A percentile compares a stretch with the other conserved stretches of the same genome.
phyloP scores from a whole-genome alignment of 23 red algal genomes.

The Agarophyton chilense region DNA sequence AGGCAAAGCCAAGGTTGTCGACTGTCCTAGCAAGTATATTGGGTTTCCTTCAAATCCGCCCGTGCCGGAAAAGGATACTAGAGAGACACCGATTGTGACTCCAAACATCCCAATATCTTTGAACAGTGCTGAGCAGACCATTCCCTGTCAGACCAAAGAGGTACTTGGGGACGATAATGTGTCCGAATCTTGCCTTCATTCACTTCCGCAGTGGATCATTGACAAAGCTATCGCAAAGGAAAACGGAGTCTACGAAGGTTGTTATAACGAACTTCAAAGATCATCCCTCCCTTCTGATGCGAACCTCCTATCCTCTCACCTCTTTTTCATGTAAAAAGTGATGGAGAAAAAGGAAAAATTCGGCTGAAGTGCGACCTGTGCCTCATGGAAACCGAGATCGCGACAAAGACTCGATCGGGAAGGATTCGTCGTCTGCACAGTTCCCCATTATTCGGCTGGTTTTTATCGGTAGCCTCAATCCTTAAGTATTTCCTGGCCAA shows the following conservation, averaged over 20 bases:
- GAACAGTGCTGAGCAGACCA: no score
- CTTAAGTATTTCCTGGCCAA: neutral
- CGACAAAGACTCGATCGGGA: neutral
- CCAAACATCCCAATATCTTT: neutral
- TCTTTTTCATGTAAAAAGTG: neutral
- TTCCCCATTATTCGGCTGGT: neutral
- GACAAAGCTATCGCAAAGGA: neutral
- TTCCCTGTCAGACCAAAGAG: no score
- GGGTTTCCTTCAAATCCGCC: neutral
- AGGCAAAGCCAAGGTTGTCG: neutral
- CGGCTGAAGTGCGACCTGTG: neutral
- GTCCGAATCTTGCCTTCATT: no score
- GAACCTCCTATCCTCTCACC: neutral
- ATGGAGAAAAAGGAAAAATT: neutral
- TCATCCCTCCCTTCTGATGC: neutral
- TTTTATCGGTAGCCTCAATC: neutral
- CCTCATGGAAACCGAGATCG: no score
- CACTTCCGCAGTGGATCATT: neutral
- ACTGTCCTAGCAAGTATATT: neutral
- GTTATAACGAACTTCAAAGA: neutral
- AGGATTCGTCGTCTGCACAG: neutral
- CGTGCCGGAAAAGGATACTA: neutral
- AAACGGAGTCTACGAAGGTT: neutral
- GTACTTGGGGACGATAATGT: no score
- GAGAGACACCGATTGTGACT: neutral